phyloP scores from a whole-genome alignment of 177 flowering plant species.

The Tripterygium wilfordii region DNA sequence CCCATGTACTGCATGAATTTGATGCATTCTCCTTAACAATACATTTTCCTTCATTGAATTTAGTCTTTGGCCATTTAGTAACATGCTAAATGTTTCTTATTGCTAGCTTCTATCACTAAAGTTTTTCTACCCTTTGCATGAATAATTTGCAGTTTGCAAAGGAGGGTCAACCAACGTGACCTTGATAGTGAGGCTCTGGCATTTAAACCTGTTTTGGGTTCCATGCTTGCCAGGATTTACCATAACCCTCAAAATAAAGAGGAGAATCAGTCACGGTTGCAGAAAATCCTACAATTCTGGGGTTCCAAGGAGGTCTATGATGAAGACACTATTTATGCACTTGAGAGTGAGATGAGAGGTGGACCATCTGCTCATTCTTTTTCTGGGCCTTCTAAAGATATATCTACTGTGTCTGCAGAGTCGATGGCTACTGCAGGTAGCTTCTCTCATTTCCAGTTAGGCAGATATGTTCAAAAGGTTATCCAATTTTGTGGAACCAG shows the following conservation, averaged over 20 bases:
- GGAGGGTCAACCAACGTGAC: slow-evolving; percentile 61
- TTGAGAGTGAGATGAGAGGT: slow-evolving; percentile 84
- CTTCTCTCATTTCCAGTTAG: background rate
- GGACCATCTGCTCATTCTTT: slow-evolving; percentile 49
- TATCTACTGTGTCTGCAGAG: slow-evolving; percentile 33
- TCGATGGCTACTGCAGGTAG: slow-evolving; percentile 30
- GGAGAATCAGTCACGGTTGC: slow-evolving; percentile 81
- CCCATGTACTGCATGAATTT: too few relatives aligned
- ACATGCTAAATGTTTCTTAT: too few relatives aligned
- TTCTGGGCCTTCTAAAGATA: slow-evolving; percentile 43
- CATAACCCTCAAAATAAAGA: slow-evolving; percentile 90
- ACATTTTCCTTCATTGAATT: too few relatives aligned
- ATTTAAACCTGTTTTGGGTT: slow-evolving; percentile 81
- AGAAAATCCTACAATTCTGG: slow-evolving; percentile 94
- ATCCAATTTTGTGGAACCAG: too few relatives aligned
- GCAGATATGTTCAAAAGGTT: too few relatives aligned
- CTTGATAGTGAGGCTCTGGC: slow-evolving; percentile 97
- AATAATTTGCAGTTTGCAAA: slow-evolving; percentile 65
- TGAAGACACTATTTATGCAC: slow-evolving; percentile 58
- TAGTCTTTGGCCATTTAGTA: too few relatives aligned
- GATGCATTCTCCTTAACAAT: too few relatives aligned
- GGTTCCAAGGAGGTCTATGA: slow-evolving; percentile 93
- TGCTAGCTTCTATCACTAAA: too few relatives aligned
- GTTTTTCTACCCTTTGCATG: too few relatives aligned
- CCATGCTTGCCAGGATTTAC: slow-evolving; percentile 90